Evolutionary conservation across 306 rosid genomes (phyloP), one percentile per base, ranked within the genome.

Genomic region (Prunus davidiana): DNA sequence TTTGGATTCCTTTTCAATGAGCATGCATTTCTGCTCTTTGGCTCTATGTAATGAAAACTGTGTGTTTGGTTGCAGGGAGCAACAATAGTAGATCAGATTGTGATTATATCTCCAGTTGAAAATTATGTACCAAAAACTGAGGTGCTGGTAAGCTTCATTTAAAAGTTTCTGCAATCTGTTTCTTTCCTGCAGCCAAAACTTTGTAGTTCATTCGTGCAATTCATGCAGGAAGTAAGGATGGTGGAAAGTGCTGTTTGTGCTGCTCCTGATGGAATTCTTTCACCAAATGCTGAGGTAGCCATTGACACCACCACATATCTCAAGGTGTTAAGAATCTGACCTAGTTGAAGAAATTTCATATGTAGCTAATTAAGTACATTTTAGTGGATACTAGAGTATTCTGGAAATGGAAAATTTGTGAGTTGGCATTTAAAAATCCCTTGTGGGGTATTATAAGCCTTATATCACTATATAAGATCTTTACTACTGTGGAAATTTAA

Each of bases 11-110:
- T 51, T 70, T 30, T 32, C 34, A 71, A 6, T 22, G 12, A 41
- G 18, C 38, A 56, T 41, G 54, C 8, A 38, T 56, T 38, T 72
- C 24, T 58, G 20, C 57, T 60, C 30, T 27, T 5, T 60, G 11
- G 55, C 34, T 68, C 3, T 43, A 25, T 8, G 13, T 14, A 47
- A 45, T 62, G 60, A 50, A 24, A 38, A 54, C 3, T 34, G 46
- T 74, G 50, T 80, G 30, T 76, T 78, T 28, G 75, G 76, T 81
- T 80, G 65, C 88, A 91, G 98, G 98, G 98, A 79, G 98, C 98
- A 79, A 93, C 98, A 34, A 91, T 93, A 69, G 92, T 93, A 27
- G 98, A 93, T 74, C 88, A 85, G 83, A 84, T 93, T 62, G 97
- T 93, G 84, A 87, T 79, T 76, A 89, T 93, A 82, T 80, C 87